Base-by-base conservation (phyloP, 2,329 filamentous ascomycete species). In the Aureobasidium sp. region DNA sequence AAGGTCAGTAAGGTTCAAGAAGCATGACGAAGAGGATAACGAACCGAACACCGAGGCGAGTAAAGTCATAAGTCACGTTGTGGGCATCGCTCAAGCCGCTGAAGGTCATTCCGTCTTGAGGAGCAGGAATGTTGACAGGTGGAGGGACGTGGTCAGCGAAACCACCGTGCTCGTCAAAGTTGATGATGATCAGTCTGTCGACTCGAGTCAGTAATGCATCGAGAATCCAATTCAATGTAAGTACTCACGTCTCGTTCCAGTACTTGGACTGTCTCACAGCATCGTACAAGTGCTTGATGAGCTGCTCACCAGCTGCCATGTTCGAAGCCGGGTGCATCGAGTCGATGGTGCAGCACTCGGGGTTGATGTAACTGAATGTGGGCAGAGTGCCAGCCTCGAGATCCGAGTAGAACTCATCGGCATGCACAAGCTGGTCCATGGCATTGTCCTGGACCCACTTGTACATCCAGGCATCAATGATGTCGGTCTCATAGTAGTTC, bases 201-300 rank as follows among this genome's bases (percentile, higher is more conserved):
- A 27, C 34, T 37, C 12, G 24, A 4, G 46, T 48, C 46, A 29
- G 15, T 5, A 48, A 9, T 3, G 7, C 13, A 7, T 27, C 26
- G 13, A 3, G 1, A 2, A 3, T 27, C 2, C 6, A 8, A 26
- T 3, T 7, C 7, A 1, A 5, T 8, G 7, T n/a, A 17, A 9
- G 27, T 29, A 17, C 46, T 48, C 3, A 48, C 46, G 71, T 74
- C 17, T 72, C 71, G 59, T 76, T 71, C 73, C 75, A 76, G 66
- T 76, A 75, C 56, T 71, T 63, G 7, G 72, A 75, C n/a, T 67
- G 65, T 46, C 75, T 73, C n/a, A 77, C 64, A n/a, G 73, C 71
- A 63, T 77, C 74, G 65, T 76, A 77, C n/a, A 76, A 53, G 61
- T 76, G 72, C 66, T 77, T 77, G 65, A 76, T 70, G 67, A 76